Base-by-base conservation (phyloP, 2,329 filamentous ascomycete genomes). In the Huntiella bhutanensis region DNA sequence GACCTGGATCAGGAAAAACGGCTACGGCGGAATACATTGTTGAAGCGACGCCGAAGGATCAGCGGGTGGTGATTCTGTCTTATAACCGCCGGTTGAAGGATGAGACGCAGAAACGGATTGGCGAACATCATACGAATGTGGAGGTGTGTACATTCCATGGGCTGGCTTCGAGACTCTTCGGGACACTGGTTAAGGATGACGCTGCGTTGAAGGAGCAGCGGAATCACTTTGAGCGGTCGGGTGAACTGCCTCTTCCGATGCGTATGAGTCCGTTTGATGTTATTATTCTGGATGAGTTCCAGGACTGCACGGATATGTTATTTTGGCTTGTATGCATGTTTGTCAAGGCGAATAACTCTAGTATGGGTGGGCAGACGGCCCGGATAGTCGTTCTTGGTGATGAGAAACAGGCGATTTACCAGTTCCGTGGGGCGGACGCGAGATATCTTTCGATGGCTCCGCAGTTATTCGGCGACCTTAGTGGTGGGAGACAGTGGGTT, bases 1-100 rank as follows among this genome's bases (percentile, higher is more conserved):
- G 56, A 13, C 58, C 58, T 4, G 58, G 58, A 0, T 57, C 58
- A 1, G 58, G 58, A 1, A 60, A 60, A 43, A 58, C 58, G 5
- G 54, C 57, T 0, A 59, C 55, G 1, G 55, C 58, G 12, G 54
- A 59, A 48, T 54, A 54, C 1, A 58, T 59, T 45, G 52, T 55
- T 3, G 52, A 49, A 7, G 28, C 35, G 4, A 15, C 43, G 6
- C 55, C 55, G 0, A 52, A 51, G 2, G 45, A 52, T 33, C 44
- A 52, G 13, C 44, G 47, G 16, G 51, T 55, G 12, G 52, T 47
- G 5, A 47, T 58, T 5, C n/a, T 59, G 22, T 55, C 55, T 5
- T 58, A 56, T 46, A 57, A 54, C 1, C 57, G 55, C 34, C 51
- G 53, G n/a, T 51, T 58, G 13, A 53, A 53, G 22, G 37, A 49